phyloP scores from a whole-genome alignment of 2,329 filamentous ascomycete species.

The Dactylellina leptospora region DNA sequence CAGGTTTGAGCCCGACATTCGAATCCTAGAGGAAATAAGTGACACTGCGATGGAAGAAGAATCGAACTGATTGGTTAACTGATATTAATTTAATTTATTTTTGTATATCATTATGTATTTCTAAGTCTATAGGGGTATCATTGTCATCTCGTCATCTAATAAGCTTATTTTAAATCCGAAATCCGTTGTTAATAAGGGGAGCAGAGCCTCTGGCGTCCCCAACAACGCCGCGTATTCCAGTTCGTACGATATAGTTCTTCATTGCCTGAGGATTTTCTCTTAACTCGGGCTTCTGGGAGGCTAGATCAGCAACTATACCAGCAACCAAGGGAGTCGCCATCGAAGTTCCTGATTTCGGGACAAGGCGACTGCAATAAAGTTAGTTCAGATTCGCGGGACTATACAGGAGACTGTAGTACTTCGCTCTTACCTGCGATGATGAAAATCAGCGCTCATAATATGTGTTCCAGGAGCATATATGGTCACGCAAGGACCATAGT shows the following conservation, averaged over 20 bases:
- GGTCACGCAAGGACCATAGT: conserved; percentile 66
- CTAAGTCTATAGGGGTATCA: background rate
- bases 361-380: conserved; percentile 59
- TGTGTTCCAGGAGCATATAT: conserved; percentile 68
- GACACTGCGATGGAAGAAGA: background rate
- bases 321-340: conserved; percentile 29
- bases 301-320: conserved; percentile 15
- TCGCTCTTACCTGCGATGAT: background rate
- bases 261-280: conserved; percentile 48
- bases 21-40: background rate
- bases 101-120: background rate
- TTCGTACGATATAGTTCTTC: conserved; percentile 44
- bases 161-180: background rate
- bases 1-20: background rate
- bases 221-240: background rate
- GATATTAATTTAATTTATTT: background rate
- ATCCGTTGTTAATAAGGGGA: conserved; percentile 2
- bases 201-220: background rate
- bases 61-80: background rate
- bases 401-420: background rate
- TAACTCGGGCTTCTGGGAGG: conserved; percentile 32
- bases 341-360: conserved; percentile 59
- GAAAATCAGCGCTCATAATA: conserved; percentile 63
- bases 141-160: background rate
- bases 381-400: background rate